phyloP scores from a whole-genome alignment of 345 rosid species.

The Arabidopsis arenosa region DNA sequence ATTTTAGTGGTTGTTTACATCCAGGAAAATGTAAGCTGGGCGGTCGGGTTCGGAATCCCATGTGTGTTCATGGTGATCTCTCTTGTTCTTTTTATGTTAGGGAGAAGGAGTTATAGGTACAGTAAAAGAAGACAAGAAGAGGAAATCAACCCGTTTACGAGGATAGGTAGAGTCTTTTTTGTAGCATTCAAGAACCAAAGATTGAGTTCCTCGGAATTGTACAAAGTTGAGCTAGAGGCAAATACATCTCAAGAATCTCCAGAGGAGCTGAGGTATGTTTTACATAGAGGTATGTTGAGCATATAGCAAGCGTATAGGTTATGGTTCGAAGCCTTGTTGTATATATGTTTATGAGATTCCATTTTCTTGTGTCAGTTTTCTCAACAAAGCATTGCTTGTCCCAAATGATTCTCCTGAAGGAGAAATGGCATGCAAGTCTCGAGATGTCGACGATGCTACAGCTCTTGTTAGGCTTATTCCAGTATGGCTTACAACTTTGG shows the following conservation, averaged over 20 bases:
- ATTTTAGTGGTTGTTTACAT: slow-evolving; percentile 56
- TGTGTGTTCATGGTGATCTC: slow-evolving; percentile 58
- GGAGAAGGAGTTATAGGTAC: slow-evolving; percentile 63
- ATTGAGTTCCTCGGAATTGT: slow-evolving; percentile 33
- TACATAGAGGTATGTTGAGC: slow-evolving; percentile 42
- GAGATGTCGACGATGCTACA: slow-evolving; percentile 61
- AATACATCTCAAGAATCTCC: slow-evolving; percentile 30
- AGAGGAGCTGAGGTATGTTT: slow-evolving; percentile 51
- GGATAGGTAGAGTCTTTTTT: slow-evolving; percentile 60
- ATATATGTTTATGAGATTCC: background rate
- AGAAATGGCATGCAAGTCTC: slow-evolving; percentile 32
- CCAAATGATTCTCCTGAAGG: slow-evolving; percentile 41
- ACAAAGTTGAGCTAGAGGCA: slow-evolving; percentile 5
- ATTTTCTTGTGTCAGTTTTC: slow-evolving; percentile 42
- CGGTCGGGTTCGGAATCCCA: slow-evolving; percentile 72
- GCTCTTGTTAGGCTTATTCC: slow-evolving; percentile 54
- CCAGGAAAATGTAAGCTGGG: slow-evolving; percentile 77
- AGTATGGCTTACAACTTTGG: slow-evolving; percentile 56
- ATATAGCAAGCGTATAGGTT: background rate
- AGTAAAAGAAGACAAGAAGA: slow-evolving; percentile 40
- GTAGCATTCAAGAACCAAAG: slow-evolving; percentile 58
- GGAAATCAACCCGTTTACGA: slow-evolving; percentile 59
- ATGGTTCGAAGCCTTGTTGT: background rate
- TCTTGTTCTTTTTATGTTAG: slow-evolving; percentile 57
- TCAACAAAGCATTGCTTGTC: slow-evolving; percentile 50